Evolutionary conservation across 116 monocot genomes (phyloP).

Genomic region (Posidonia oceanica): DNA sequence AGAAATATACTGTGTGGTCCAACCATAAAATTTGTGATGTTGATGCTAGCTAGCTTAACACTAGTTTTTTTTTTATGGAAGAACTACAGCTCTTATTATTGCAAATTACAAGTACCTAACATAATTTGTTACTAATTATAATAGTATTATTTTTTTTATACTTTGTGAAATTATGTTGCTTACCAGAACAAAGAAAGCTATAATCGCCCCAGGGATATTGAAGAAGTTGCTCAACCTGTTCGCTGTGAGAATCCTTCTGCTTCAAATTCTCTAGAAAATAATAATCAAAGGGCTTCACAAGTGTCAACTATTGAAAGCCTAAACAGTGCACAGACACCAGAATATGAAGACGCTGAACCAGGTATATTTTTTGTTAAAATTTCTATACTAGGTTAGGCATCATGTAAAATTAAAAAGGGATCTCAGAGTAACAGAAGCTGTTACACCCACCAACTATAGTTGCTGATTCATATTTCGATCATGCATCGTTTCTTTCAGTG

Average conservation of each 20-base stretch:
- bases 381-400: slow-evolving; percentile 17
- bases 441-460: neutral
- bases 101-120: too few relatives aligned
- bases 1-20: too few relatives aligned
- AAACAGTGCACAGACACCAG: slow-evolving; percentile 61
- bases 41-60: too few relatives aligned
- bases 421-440: neutral
- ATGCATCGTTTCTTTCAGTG: slow-evolving; percentile 85
- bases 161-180: slow-evolving; percentile 1
- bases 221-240: slow-evolving; percentile 23
- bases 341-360: slow-evolving; percentile 72
- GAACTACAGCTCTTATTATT: too few relatives aligned
- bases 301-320: slow-evolving; percentile 45
- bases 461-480: slow-evolving; percentile 80
- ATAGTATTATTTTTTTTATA: neutral
- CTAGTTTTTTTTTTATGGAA: too few relatives aligned
- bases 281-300: slow-evolving; percentile 40
- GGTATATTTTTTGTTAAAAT: slow-evolving; percentile 26
- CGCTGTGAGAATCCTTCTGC: slow-evolving; percentile 28
- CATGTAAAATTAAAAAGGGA: slow-evolving; percentile 11
- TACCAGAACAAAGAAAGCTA: slow-evolving; percentile 59
- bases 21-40: too few relatives aligned
- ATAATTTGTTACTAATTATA: neutral
- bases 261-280: slow-evolving; percentile 48
- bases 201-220: slow-evolving; percentile 43